Evolutionary conservation across 2,329 filamentous ascomycete species (phyloP).

Genomic region (Aspergillus tamarii): DNA sequence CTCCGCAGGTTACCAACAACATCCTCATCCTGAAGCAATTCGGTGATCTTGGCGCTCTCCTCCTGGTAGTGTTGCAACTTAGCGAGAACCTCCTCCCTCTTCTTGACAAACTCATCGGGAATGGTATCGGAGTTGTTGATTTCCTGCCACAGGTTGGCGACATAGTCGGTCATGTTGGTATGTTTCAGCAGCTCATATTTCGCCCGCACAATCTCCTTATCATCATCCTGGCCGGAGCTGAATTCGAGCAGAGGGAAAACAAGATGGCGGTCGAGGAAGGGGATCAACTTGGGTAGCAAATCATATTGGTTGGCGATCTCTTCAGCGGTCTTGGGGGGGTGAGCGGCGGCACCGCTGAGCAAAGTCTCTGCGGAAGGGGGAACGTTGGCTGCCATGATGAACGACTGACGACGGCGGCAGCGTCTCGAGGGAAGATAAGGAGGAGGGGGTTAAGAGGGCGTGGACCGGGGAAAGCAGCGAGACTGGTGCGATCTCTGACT

Average conservation of each 20-base stretch:
- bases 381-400: slow-evolving; percentile 57
- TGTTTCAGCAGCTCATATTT: slow-evolving; percentile 94
- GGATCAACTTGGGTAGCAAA: slow-evolving; percentile 85
- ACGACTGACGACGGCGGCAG: slow-evolving; percentile 10
- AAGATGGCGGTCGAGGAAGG: slow-evolving; percentile 91
- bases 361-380: slow-evolving; percentile 54
- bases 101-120: slow-evolving; percentile 83
- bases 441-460: slow-evolving; percentile 21
- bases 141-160: slow-evolving; percentile 87
- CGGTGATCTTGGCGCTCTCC: slow-evolving; percentile 84
- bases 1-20: slow-evolving; percentile 89
- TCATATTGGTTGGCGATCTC: slow-evolving; percentile 73
- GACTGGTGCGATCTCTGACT: slow-evolving; percentile 4
- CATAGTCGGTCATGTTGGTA: slow-evolving; percentile 99
- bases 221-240: slow-evolving; percentile 77
- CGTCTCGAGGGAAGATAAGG: slow-evolving; percentile 21
- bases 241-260: slow-evolving; percentile 97
- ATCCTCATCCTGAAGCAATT: slow-evolving; percentile 82
- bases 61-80: slow-evolving; percentile 82
- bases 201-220: slow-evolving; percentile 75
- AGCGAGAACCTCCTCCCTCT: slow-evolving; percentile 84
- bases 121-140: slow-evolving; percentile 77
- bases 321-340: slow-evolving; percentile 44
- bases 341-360: slow-evolving; percentile 52
- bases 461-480: slow-evolving; percentile 11